Percentiles rank a stretch among this genome's conserved stretches.
phyloP scores from a whole-genome alignment of 2,329 filamentous ascomycete genomes.

The Aureobasidium sp. region DNA sequence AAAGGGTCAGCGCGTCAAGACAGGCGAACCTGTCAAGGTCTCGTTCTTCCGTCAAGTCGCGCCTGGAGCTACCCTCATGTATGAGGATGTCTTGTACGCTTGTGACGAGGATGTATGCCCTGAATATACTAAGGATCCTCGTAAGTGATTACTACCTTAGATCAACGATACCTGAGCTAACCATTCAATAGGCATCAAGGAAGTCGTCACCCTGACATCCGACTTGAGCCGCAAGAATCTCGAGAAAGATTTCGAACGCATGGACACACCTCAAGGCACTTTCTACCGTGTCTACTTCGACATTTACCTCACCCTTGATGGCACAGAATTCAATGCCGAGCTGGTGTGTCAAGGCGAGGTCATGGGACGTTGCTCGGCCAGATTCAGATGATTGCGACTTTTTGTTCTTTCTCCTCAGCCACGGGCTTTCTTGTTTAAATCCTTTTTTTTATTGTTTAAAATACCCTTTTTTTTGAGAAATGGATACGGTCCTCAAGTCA shows the following conservation, averaged over 20 bases:
- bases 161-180: neutral
- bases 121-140: conserved; percentile 97
- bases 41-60: conserved; percentile 98
- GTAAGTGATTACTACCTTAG: conserved; percentile 53
- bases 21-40: conserved; percentile 96
- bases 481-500: neutral
- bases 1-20: conserved; percentile 98
- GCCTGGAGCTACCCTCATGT: conserved; percentile 95
- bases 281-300: conserved; percentile 73
- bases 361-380: conserved; percentile 91
- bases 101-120: conserved; percentile 98
- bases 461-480: neutral
- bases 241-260: conserved; percentile 97
- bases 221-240: conserved; percentile 97
- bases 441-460: conserved; percentile 7
- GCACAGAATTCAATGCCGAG: conserved; percentile 96
- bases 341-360: conserved; percentile 98
- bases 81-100: conserved; percentile 95
- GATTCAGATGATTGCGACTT: conserved; percentile 55
- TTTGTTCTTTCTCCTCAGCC: neutral
- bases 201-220: conserved; percentile 94
- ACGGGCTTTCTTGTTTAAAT: neutral
- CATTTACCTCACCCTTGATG: conserved; percentile 86
- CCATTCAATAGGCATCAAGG: conserved; percentile 74
- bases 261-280: conserved; percentile 96